Base-by-base conservation (phyloP, 2,329 filamentous ascomycete species). In the Fusarium udum region DNA sequence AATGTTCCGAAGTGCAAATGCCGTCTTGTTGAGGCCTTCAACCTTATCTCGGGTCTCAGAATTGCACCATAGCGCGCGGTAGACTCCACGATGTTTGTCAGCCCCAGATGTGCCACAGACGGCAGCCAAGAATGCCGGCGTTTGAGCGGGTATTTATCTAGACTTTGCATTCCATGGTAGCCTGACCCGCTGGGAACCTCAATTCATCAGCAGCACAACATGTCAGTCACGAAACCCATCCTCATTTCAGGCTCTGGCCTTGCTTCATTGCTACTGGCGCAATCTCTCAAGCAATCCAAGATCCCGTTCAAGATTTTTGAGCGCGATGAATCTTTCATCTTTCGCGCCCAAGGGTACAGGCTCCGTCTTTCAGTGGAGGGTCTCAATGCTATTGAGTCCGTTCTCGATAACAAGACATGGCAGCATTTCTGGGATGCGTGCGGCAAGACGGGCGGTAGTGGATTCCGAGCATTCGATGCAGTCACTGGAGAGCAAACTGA, bases 341-440 rank as follows among this genome's bases (percentile, higher is more conserved):
- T 89, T 73, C 89, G 90, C 49, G 89, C 87, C 0, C 90, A 92
- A 76, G 90, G 90, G 0, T 92, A 92, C 79, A 82, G 90, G 5
- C 82, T 91, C 12, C 87, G 90, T 18, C 83, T 92, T 6, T 90
- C 88, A 0, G 59, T 79, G 1, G 84, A 89, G 72, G 89, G 89
- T 0, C 82, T 91, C 2, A 86, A 89, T 74, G 88, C 90, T 28
- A 89, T 92, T 61, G 89, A 92, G 72, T 83, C 86, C 0, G 89
- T 88, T 1, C 86, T 92, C 6, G 82, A 84, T 14, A 80, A 85
- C 0, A 79, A 84, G 7, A 77, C 73, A 0, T 91, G 85, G 76
- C 72, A 84, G 42, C 83, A 79, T n/a, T 92, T 92, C 81, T 91
- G 88, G 86, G 85, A 87, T 49, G 80, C 73, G 6, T 90, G 88